Evolutionary conservation across 148 eudicot genomes (phyloP).

Genomic region (Silene latifolia): DNA sequence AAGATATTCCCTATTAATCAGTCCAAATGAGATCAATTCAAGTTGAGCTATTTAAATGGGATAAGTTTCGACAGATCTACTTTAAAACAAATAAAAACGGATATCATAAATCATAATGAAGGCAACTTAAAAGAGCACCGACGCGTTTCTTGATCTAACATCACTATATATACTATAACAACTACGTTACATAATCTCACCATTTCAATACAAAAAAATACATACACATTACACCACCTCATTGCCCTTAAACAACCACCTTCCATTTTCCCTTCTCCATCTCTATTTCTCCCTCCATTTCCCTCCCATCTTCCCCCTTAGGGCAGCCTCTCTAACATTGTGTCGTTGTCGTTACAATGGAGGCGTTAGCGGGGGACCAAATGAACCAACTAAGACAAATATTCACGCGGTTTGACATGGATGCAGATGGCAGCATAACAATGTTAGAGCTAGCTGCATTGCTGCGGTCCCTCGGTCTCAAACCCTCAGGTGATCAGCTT

Average conservation of each 20-base stretch:
- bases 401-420: slow-evolving; percentile 50
- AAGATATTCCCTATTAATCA: no score
- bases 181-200: neutral
- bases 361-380: slow-evolving; percentile 21
- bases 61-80: no score
- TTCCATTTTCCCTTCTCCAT: neutral
- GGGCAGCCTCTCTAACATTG: neutral
- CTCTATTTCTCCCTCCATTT: neutral
- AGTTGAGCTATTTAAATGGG: no score
- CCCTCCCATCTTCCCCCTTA: neutral
- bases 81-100: neutral
- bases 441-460: slow-evolving; percentile 49
- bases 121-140: neutral
- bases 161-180: no score
- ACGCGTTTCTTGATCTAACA: slow-evolving; percentile 19
- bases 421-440: slow-evolving; percentile 49
- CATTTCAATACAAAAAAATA: no score
- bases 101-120: neutral
- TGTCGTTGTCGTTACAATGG: slow-evolving; percentile 6
- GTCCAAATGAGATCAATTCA: no score
- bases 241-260: neutral
- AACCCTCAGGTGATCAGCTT: slow-evolving; percentile 37
- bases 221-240: neutral
- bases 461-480: slow-evolving; percentile 43
- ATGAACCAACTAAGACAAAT: slow-evolving; percentile 31